A percentile compares a stretch with the other conserved stretches of the same genome.
Conservation (phyloP, 2,329 filamentous ascomycete genomes). For the Emydomyces testavorans region DNA sequence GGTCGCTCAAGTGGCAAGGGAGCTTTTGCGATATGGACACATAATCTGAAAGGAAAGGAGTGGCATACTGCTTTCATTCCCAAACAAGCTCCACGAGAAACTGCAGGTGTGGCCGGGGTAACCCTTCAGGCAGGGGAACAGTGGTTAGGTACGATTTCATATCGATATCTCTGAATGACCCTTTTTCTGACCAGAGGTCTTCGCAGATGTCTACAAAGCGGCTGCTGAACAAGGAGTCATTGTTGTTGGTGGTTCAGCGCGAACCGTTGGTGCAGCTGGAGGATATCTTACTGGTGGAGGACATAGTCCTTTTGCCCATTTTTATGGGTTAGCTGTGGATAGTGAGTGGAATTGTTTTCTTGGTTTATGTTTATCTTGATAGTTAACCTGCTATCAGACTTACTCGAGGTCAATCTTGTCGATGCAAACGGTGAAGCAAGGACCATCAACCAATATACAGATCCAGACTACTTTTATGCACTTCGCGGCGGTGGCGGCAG, state of each 20-base stretch:
- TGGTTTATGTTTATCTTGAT: background rate
- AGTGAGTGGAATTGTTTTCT: slow-evolving; percentile 15
- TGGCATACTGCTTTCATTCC: slow-evolving; percentile 20
- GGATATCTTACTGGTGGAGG: slow-evolving; percentile 24
- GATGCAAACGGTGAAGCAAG: slow-evolving; percentile 17
- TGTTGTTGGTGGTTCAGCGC: slow-evolving; percentile 20
- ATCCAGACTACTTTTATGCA: slow-evolving; percentile 22
- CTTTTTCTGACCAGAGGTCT: background rate
- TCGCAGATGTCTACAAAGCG: slow-evolving; percentile 20
- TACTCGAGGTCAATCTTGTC: slow-evolving; percentile 20
- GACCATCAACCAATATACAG: slow-evolving; percentile 20
- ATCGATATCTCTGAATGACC: background rate
- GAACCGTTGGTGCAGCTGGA: slow-evolving; percentile 22
- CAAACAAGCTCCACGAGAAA: slow-evolving; percentile 16
- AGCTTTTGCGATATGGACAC: slow-evolving; percentile 23
- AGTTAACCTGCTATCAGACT: slow-evolving; percentile 12
- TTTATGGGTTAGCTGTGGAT: slow-evolving; percentile 22
- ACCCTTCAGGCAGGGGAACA: slow-evolving; percentile 23
- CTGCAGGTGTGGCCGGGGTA: slow-evolving; percentile 18
- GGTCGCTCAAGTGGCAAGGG: slow-evolving; percentile 21
- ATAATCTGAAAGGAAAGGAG: slow-evolving; percentile 21
- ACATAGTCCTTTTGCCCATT: slow-evolving; percentile 21
- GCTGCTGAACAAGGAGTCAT: slow-evolving; percentile 19
- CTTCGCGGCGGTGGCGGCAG: slow-evolving; percentile 22
- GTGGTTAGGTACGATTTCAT: slow-evolving; percentile 17